Evolutionary conservation across 371 early-diverging fungal genomes (phyloP).

Genomic region (Thermomucor indicae-seudaticae): DNA sequence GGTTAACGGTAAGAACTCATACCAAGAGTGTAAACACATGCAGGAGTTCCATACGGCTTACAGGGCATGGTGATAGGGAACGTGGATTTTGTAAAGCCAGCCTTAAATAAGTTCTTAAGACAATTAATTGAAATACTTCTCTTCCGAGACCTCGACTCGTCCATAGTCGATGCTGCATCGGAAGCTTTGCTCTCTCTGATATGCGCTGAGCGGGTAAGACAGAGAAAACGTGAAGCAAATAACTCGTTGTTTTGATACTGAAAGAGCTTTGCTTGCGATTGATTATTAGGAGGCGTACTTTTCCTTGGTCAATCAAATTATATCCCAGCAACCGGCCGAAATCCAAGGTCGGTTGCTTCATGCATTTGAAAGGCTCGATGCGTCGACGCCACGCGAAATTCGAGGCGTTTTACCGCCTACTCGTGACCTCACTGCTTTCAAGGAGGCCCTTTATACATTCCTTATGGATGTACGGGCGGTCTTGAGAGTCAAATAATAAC

Average conservation of each 20-base stretch:
- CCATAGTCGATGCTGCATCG: constrained; percentile 54
- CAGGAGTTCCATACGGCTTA: neutral
- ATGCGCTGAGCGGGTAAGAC: constrained; percentile 49
- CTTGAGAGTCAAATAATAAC: constrained; percentile 54
- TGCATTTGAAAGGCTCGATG: constrained; percentile 47
- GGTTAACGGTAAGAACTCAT: constrained; percentile 16
- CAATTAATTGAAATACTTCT: constrained; percentile 49
- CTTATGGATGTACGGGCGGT: constrained; percentile 68
- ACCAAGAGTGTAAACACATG: constrained; percentile 4
- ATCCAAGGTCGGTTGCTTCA: constrained; percentile 43
- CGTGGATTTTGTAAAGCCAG: constrained; percentile 34
- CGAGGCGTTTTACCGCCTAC: constrained; percentile 13
- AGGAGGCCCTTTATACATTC: constrained; percentile 51
- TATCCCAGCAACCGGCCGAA: constrained; percentile 46
- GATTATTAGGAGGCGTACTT: constrained; percentile 24
- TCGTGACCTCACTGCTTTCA: constrained; percentile 27
- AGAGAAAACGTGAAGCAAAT: neutral
- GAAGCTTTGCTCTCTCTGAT: constrained; percentile 58
- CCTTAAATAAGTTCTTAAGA: constrained; percentile 51
- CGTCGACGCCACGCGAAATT: constrained; percentile 26
- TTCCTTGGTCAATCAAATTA: constrained; percentile 42
- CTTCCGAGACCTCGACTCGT: constrained; percentile 58
- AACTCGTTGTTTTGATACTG: neutral
- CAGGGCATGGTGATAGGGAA: constrained; percentile 9
- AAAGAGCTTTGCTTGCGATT: neutral